Conservation (phyloP, 140 eudicot genomes). For the Bidens hawaiensis region DNA sequence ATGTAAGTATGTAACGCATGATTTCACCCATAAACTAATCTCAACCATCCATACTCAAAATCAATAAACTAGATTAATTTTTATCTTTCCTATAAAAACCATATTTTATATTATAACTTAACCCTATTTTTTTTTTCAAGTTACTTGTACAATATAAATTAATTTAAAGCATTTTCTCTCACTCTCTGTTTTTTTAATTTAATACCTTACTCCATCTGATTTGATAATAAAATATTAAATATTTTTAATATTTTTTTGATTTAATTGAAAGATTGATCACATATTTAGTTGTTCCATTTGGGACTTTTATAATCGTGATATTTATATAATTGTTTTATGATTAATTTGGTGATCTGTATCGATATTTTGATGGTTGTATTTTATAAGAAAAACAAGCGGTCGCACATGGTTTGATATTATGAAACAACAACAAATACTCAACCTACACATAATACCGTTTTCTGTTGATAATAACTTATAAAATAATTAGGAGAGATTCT, state of each 20-base stretch:
- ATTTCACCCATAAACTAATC: too few relatives aligned
- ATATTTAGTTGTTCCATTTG: neutral
- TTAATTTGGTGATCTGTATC: conserved; percentile 8
- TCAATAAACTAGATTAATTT: too few relatives aligned
- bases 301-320: neutral
- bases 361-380: conserved; percentile 10
- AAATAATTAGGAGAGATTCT: conserved; percentile 3
- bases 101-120: too few relatives aligned
- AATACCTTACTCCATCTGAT: neutral
- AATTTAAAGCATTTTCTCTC: neutral
- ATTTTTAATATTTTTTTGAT: neutral
- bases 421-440: conserved; percentile 7
- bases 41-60: too few relatives aligned
- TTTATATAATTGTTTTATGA: conserved; percentile 8
- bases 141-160: neutral
- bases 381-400: conserved; percentile 20
- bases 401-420: conserved; percentile 26
- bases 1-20: too few relatives aligned
- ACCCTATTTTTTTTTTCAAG: neutral
- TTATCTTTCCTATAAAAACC: too few relatives aligned
- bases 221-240: neutral
- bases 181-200: neutral
- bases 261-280: neutral
- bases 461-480: conserved; percentile 23
- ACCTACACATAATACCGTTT: conserved; percentile 24